phyloP scores from a whole-genome alignment of 176 grass and related monocot species.

The Oryza glaberrima region DNA sequence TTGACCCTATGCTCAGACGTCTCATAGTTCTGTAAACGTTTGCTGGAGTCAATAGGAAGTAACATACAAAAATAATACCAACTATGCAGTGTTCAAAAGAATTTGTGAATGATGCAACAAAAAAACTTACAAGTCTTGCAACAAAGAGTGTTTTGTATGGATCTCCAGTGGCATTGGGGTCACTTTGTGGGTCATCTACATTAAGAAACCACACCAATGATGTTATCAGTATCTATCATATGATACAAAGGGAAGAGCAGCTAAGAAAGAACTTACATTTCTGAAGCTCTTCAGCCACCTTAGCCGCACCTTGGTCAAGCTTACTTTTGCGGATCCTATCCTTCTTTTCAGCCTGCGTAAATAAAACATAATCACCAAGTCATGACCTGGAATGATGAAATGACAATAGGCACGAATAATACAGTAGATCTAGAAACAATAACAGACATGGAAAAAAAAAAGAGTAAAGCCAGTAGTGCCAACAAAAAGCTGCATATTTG shows the following conservation, averaged over 20 bases:
- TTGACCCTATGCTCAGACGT: slow-evolving; percentile 71
- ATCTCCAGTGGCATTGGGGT: slow-evolving; percentile 81
- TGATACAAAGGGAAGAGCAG: background rate
- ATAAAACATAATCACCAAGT: slow-evolving; percentile 19
- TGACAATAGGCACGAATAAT: background rate
- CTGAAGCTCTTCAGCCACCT: slow-evolving; percentile 70
- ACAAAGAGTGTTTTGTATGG: slow-evolving; percentile 92
- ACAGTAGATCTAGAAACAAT: background rate
- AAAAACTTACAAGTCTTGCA: slow-evolving; percentile 73
- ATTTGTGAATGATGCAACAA: background rate
- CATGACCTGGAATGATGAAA: background rate
- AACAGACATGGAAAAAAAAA: background rate
- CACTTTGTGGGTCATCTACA: slow-evolving; percentile 82
- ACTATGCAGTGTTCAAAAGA: background rate
- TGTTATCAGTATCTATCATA: slow-evolving; percentile 1
- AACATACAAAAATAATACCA: slow-evolving; percentile 16
- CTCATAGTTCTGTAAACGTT: slow-evolving; percentile 68
- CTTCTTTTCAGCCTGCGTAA: slow-evolving; percentile 71
- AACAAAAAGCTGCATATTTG: background rate
- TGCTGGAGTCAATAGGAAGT: slow-evolving; percentile 30
- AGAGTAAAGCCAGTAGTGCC: background rate
- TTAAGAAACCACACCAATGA: slow-evolving; percentile 26
- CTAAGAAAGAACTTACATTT: slow-evolving; percentile 59
- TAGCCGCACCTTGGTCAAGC: slow-evolving; percentile 79
- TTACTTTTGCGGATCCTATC: slow-evolving; percentile 65